Percentiles rank a stretch among this genome's conserved stretches.
These are phyloP conservation scores for Cystobasidiopsis lactophilus DNA, from an alignment of 768 basidiomycete genomes.

Conservation along the genomic window DNA sequence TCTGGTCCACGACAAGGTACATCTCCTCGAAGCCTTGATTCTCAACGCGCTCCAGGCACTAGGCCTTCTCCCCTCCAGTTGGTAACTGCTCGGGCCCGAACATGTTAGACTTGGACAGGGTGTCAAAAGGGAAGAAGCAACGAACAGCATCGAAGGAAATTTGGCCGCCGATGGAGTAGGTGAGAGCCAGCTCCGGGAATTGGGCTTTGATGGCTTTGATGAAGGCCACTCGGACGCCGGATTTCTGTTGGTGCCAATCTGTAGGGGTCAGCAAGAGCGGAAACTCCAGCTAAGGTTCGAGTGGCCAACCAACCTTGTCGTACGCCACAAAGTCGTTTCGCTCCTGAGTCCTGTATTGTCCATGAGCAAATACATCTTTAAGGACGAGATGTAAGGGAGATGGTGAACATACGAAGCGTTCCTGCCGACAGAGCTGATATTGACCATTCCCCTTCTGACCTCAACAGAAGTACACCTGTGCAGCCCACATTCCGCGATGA, in stretches of 20 bases:
- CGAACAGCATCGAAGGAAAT: constrained; percentile 94
- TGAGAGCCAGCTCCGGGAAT: constrained; percentile 65
- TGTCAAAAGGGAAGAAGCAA: no score
- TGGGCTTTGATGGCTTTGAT: constrained; percentile 54
- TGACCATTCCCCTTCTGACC: no score
- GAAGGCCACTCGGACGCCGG: constrained; percentile 47
- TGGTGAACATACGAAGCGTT: no score
- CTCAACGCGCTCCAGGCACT: constrained; percentile 56
- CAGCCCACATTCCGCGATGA: no score
- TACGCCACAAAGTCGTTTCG: constrained; percentile 52
- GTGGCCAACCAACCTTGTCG: constrained; percentile 66
- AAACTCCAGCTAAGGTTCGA: no score
- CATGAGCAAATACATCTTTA: no score
- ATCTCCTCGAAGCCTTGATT: constrained; percentile 77
- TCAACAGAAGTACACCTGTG: no score
- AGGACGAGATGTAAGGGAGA: no score
- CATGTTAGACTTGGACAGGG: no score
- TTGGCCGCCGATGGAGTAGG: constrained; percentile 80
- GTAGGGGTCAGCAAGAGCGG: no score
- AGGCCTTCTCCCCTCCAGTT: constrained; percentile 91
- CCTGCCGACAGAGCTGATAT: no score
- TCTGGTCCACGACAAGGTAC: constrained; percentile 97
- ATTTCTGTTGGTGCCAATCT: constrained; percentile 39
- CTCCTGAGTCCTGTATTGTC: constrained; percentile 67
- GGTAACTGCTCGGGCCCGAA: no score